A percentile compares a stretch with the other conserved stretches of the same genome.
Evolutionary conservation across 345 rosid species (phyloP).

Genomic region (Eucalyptus cladocalyx): DNA sequence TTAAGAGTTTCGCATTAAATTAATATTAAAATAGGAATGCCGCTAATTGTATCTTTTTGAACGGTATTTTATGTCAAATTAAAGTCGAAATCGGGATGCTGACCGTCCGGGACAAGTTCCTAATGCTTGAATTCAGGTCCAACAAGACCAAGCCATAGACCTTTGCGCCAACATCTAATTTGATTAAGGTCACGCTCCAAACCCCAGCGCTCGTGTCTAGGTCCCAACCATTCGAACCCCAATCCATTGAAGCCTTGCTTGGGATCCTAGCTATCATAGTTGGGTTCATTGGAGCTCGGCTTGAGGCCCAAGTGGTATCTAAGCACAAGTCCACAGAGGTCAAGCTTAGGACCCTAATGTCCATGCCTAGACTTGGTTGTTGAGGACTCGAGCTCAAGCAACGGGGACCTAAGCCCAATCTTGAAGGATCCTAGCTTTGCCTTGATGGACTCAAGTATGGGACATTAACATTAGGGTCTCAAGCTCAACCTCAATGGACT

Average conservation of each 20-base stretch:
- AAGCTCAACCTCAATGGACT: accelerated
- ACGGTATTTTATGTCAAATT: background rate
- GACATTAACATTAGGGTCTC: background rate
- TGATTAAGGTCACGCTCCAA: accelerated
- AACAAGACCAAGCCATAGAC: background rate
- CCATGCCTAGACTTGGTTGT: background rate
- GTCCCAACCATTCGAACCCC: background rate
- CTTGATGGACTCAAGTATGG: background rate
- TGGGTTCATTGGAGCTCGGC: accelerated
- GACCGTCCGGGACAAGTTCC: background rate
- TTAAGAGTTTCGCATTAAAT: background rate
- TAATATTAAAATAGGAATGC: background rate
- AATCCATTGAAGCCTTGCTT: background rate
- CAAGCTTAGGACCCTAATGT: accelerated
- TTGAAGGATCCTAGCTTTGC: background rate
- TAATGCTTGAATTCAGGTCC: background rate
- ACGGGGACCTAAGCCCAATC: accelerated
- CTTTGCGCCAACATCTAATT: background rate
- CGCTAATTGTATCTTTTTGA: background rate
- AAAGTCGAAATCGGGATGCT: background rate
- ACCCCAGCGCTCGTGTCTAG: accelerated
- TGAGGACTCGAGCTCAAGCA: accelerated
- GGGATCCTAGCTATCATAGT: background rate
- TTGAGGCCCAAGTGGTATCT: accelerated
- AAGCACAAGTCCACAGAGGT: accelerated